Evolutionary conservation across 768 basidiomycete species (phyloP).

Genomic region (Favolaschia claudopus): DNA sequence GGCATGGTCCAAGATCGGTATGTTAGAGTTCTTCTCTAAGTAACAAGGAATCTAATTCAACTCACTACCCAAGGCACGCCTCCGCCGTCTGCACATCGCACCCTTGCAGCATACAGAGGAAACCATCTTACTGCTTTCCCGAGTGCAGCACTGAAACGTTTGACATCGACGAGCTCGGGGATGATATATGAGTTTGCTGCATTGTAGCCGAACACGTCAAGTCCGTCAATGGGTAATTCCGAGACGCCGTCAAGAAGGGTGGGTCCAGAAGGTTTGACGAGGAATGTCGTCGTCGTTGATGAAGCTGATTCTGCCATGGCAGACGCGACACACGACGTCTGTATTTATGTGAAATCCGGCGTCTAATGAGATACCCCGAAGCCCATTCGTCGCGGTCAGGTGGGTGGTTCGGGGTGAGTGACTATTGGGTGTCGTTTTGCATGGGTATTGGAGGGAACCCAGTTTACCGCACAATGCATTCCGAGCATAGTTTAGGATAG

Average conservation of each 20-base stretch:
- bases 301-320: neutral
- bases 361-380: neutral
- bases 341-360: constrained; percentile 2
- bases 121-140: neutral
- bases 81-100: constrained; percentile 1
- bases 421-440: no score
- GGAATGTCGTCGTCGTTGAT: no score
- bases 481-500: no score
- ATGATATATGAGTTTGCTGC: constrained; percentile 17
- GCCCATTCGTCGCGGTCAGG: no score
- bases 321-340: neutral
- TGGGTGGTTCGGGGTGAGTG: no score
- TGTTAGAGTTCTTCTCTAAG: no score
- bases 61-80: constrained; percentile 1
- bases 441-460: no score
- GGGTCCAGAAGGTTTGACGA: constrained; percentile 5
- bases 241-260: constrained; percentile 17
- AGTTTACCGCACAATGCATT: no score
- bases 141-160: constrained; percentile 3
- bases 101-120: constrained; percentile 15
- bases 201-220: constrained; percentile 11
- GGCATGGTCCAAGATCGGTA: neutral
- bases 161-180: constrained; percentile 5
- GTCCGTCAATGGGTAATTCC: neutral
- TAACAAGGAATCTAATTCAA: no score